These are phyloP conservation scores for Francoa sonchifolia DNA, from an alignment of 441 rosid species.

Conservation along the genomic window DNA sequence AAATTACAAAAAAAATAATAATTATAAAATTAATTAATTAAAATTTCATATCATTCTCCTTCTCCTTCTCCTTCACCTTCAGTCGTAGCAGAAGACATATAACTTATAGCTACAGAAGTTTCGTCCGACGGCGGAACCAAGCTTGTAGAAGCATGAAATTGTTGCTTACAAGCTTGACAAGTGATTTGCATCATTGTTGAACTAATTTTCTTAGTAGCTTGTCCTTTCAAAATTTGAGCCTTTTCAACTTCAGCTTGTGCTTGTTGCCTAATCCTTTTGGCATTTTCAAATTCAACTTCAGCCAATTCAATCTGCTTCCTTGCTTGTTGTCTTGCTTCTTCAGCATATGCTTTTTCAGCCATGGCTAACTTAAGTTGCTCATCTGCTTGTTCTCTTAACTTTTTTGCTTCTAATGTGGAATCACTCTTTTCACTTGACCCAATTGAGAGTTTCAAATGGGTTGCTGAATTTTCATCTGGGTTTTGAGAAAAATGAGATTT, in stretches of 20 bases:
- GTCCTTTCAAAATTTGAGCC: slow-evolving; percentile 58
- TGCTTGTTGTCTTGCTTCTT: slow-evolving; percentile 64
- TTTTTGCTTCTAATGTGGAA: slow-evolving; percentile 15
- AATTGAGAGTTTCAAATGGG: slow-evolving; percentile 48
- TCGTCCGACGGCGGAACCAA: slow-evolving; percentile 40
- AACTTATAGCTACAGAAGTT: slow-evolving; percentile 71
- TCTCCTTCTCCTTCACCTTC: slow-evolving; percentile 50
- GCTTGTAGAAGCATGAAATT: slow-evolving; percentile 33
- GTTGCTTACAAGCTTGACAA: slow-evolving; percentile 76
- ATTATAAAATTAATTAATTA: background rate
- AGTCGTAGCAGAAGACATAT: slow-evolving; percentile 74
- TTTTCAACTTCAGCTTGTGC: slow-evolving; percentile 74
- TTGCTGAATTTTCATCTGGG: slow-evolving; percentile 22
- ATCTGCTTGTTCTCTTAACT: slow-evolving; percentile 28
- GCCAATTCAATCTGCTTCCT: slow-evolving; percentile 79
- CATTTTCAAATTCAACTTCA: slow-evolving; percentile 66
- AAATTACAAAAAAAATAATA: background rate
- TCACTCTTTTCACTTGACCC: slow-evolving; percentile 22
- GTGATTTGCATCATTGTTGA: slow-evolving; percentile 69
- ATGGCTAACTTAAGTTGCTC: slow-evolving; percentile 60
- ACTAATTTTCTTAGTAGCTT: slow-evolving; percentile 59
- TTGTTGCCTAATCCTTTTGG: slow-evolving; percentile 73
- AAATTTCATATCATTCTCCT: background rate
- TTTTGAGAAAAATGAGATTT: slow-evolving; percentile 11
- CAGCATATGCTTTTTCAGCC: slow-evolving; percentile 73